These are phyloP conservation scores for Mycotypha africana DNA, from an alignment of 371 early-diverging fungal genomes.

Conservation along the genomic window DNA sequence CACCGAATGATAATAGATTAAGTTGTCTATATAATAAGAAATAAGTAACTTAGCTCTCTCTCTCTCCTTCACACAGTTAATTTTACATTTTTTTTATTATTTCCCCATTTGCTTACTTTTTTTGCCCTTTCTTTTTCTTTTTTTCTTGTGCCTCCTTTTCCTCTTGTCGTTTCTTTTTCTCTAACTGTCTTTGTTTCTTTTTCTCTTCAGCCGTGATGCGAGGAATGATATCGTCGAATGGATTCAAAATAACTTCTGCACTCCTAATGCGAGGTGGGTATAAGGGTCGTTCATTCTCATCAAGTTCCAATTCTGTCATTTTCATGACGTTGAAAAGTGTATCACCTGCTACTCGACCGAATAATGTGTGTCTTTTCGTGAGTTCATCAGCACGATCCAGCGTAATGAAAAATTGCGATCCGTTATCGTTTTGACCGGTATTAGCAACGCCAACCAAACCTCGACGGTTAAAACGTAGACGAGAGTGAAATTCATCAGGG, in stretches of 20 bases:
- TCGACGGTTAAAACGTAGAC: constrained; percentile 81
- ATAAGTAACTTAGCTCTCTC: neutral
- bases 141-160: constrained; percentile 24
- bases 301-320: constrained; percentile 77
- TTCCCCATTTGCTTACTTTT: constrained; percentile 54
- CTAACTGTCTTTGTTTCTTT: constrained; percentile 27
- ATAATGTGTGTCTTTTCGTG: constrained; percentile 83
- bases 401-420: constrained; percentile 93
- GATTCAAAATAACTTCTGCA: constrained; percentile 75
- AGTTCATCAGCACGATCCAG: constrained; percentile 83
- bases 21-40: constrained; percentile 46
- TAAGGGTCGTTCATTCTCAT: constrained; percentile 75
- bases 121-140: constrained; percentile 54
- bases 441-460: constrained; percentile 93
- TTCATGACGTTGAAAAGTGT: constrained; percentile 88
- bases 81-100: neutral
- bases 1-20: constrained; percentile 85
- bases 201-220: constrained; percentile 64
- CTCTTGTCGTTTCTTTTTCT: constrained; percentile 28
- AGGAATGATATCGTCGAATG: constrained; percentile 90
- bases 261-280: constrained; percentile 69
- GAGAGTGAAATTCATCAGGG: constrained; percentile 87
- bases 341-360: constrained; percentile 92
- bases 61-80: too few relatives aligned
- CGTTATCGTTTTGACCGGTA: constrained; percentile 73